Evolutionary conservation across 768 basidiomycete species (phyloP).

Genomic region (Trichaptum fuscoviolaceum): DNA sequence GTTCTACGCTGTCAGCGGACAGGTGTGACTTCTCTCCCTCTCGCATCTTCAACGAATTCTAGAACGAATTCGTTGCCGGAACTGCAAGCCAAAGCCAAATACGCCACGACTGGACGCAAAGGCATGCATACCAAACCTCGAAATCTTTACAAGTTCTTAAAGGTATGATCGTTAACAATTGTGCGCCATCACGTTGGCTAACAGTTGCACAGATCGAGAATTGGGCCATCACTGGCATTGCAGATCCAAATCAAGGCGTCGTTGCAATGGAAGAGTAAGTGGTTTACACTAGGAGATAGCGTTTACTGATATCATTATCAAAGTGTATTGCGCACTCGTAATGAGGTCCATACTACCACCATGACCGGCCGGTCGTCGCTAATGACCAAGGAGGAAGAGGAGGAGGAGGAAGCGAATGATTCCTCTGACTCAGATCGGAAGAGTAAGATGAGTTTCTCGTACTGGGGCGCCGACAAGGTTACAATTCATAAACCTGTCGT

Average conservation of each 20-base stretch:
- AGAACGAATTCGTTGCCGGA: conserved; percentile 80
- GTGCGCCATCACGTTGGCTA: conserved; percentile 4
- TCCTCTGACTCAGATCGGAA: conserved; percentile 86
- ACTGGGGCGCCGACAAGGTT: conserved; percentile 90
- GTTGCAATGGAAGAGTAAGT: conserved; percentile 90
- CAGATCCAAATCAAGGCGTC: conserved; percentile 73
- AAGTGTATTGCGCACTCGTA: conserved; percentile 69
- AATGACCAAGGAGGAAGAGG: conserved; percentile 62
- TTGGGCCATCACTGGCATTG: conserved; percentile 76
- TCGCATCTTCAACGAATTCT: conserved; percentile 62
- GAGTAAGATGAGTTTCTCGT: conserved; percentile 92
- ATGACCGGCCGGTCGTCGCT: conserved; percentile 54
- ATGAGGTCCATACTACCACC: conserved; percentile 40
- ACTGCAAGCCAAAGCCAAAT: conserved; percentile 76
- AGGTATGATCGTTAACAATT: conserved; percentile 41
- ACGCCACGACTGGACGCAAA: conserved; percentile 74
- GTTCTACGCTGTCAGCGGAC: conserved; percentile 86
- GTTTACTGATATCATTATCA: conserved; percentile 7
- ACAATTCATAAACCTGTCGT: conserved; percentile 76
- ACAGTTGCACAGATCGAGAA: conserved; percentile 61
- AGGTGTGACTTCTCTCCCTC: conserved; percentile 80
- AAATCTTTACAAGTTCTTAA: conserved; percentile 91
- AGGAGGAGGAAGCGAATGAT: conserved; percentile 47
- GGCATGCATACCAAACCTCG: conserved; percentile 76
- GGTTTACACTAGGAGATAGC: not conserved